Base-by-base conservation (phyloP, 371 early-diverging fungal species). In the Mortierella sp. region DNA sequence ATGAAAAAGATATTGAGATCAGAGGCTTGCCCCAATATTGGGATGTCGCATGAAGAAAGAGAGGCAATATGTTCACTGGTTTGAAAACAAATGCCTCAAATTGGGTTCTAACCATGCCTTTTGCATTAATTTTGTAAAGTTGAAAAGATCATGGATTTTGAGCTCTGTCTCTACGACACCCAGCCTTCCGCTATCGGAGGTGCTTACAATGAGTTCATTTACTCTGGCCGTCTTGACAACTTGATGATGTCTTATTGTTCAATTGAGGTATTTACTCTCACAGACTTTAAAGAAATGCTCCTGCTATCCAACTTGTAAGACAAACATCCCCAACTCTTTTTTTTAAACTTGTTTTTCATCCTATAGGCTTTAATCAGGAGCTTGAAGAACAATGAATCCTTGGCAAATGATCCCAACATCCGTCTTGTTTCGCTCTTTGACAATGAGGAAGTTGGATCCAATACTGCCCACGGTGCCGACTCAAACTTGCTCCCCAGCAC, bases 381-480 rank as follows among this genome's bases (percentile, higher is more conserved):
- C 41, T 58, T 77, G 48, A 83, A 70, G 57, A 68, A 63, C 41
- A 32, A 82, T 15, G 84, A 85, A 21, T 75, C 85, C 41, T 65
- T 94, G 47, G 88, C 83, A n/a, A 81, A 86, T 32, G 96, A 97
- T 45, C 77, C 92, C 63, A 90, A 93, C 67, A 91, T 98, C 66
- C 95, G 97, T 69, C 83, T 99, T 67, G 89, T 96, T 22, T 91
- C 94, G 15, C 88, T 98, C 15, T 99, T 98, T 79, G 99, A 98
- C 84, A 97, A 98, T 85, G 99, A 99, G 86, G 99, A 99, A 77
- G 91, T 98, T 57, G 99, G 99, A n/a, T 97, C 97, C 43, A 84
- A 83, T n/a, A 94, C 97, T 28, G 97, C 97, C 6, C 93, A 96
- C 72, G 99, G 99, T 55, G 99, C 99, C 21, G 95, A 95, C 77